Evolutionary conservation across 805 yeast species (phyloP), one percentile per base, ranked within the genome.

Genomic region (Ogataea parapolymorpha): DNA sequence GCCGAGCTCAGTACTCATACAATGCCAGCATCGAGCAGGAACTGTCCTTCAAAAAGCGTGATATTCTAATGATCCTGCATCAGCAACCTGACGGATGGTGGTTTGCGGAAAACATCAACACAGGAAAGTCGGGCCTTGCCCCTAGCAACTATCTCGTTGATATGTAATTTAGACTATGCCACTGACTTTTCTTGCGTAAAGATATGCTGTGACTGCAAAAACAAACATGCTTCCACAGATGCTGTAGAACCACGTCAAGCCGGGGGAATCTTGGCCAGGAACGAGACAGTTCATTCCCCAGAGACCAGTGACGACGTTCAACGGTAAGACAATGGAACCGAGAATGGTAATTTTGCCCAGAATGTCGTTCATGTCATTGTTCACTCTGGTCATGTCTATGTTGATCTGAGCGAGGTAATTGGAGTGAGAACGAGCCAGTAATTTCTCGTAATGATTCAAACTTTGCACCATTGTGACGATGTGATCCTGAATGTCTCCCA

Each of bases 241-340:
- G 17, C 73, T 61, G 56, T 74, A 77, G 58, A 85, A 85, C 93
- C 93, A 85, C 2, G 60, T 52, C 47, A 85, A 61, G 6, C 79
- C 73, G n/a, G 72, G 75, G 6, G 66, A 63, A 20, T 71, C 75
- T 60, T 91, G 98, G 0, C 99, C 99, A 0, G 99, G 99, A 26
- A 93, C 99, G 9, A 87, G 55, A 50, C 93, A 95, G 66, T 93
- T 93, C 99, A 93, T 93, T 42, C 99, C 99, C 98, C 98, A 93
- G 34, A 93, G 67, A 15, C 99, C 99, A 0, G 99, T 93, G 16
- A 93, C 83, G 41, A 93, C 87, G 59, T 93, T 93, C 77, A 93
- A 78, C 3, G 99, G 99, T 44, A 93, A 68, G 15, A 93, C 96
- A 41, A 93, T 87, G 0, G 98, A 88, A 74, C 98, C 99, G 48